These are phyloP conservation scores for Dothideomycetes sp. DNA, from an alignment of 2,329 filamentous ascomycete species.

Conservation along the genomic window DNA sequence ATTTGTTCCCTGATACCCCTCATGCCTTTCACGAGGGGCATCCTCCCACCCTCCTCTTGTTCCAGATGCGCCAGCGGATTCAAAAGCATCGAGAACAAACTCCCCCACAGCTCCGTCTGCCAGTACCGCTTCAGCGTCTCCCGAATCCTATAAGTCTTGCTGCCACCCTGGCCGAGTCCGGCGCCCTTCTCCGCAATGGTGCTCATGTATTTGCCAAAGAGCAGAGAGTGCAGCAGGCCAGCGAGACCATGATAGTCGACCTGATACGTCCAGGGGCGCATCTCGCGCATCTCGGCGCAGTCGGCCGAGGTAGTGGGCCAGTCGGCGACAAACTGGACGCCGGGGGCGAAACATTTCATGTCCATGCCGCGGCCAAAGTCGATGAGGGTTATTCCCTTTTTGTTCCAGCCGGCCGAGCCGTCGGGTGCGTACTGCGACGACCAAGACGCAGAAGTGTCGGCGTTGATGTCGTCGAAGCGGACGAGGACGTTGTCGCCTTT, in stretches of 20 bases:
- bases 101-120: constrained; percentile 84
- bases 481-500: constrained; percentile 94
- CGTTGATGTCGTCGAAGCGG: constrained; percentile 52
- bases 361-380: constrained; percentile 94
- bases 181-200: constrained; percentile 46
- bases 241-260: constrained; percentile 93
- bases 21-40: constrained; percentile 68
- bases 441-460: constrained; percentile 26
- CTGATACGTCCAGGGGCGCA: constrained; percentile 92
- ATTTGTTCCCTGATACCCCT: constrained; percentile 60
- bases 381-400: constrained; percentile 74
- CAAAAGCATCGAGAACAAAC: constrained; percentile 73
- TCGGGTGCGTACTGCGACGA: constrained; percentile 57
- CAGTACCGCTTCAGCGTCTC: constrained; percentile 89
- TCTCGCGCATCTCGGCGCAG: constrained; percentile 90
- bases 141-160: constrained; percentile 65
- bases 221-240: constrained; percentile 72
- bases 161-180: constrained; percentile 40
- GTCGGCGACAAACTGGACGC: constrained; percentile 84
- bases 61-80: constrained; percentile 64
- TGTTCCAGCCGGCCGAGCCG: constrained; percentile 66
- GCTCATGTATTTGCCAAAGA: constrained; percentile 94
- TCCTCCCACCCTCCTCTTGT: constrained; percentile 50
- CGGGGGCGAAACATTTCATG: constrained; percentile 68
- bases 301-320: constrained; percentile 84